phyloP scores from a whole-genome alignment of 148 eudicot genomes.

The Rhododendron henanense region DNA sequence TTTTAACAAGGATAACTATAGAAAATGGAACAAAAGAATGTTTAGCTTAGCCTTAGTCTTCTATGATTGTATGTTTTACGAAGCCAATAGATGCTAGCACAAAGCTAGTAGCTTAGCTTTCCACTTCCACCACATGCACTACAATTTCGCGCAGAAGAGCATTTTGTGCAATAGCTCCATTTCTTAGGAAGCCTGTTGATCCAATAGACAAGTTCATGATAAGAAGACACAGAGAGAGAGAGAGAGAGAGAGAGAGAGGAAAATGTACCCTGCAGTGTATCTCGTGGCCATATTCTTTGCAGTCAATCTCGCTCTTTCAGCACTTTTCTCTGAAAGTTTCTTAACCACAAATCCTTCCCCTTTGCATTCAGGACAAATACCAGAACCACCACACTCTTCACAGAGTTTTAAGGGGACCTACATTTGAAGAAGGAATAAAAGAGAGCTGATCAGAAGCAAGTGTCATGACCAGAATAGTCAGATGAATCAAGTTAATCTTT shows the following conservation, averaged over 20 bases:
- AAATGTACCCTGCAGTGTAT: constrained; percentile 80
- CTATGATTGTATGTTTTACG: background rate
- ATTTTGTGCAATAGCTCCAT: constrained; percentile 95
- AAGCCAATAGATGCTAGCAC: background rate
- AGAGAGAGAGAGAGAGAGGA: background rate
- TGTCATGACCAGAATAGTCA: background rate
- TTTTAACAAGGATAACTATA: background rate
- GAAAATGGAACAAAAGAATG: constrained; percentile 3
- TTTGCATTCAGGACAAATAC: constrained; percentile 87
- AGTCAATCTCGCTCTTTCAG: constrained; percentile 68
- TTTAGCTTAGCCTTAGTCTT: constrained; percentile 1
- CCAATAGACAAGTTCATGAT: background rate
- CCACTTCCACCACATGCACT: constrained; percentile 78
- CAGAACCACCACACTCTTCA: constrained; percentile 87
- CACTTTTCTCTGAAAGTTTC: constrained; percentile 61
- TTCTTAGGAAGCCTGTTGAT: constrained; percentile 86
- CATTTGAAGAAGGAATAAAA: constrained; percentile 14
- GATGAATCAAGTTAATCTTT: background rate
- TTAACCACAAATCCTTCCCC: constrained; percentile 93
- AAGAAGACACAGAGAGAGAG: background rate
- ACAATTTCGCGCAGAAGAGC: constrained; percentile 83
- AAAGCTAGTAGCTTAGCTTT: constrained; percentile 40
- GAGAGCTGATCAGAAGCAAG: background rate
- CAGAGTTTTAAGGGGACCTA: constrained; percentile 61
- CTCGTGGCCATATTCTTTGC: constrained; percentile 79